Evolutionary conservation across 352 stramenopile species (phyloP).

Genomic region (Phytophthora citricola): DNA sequence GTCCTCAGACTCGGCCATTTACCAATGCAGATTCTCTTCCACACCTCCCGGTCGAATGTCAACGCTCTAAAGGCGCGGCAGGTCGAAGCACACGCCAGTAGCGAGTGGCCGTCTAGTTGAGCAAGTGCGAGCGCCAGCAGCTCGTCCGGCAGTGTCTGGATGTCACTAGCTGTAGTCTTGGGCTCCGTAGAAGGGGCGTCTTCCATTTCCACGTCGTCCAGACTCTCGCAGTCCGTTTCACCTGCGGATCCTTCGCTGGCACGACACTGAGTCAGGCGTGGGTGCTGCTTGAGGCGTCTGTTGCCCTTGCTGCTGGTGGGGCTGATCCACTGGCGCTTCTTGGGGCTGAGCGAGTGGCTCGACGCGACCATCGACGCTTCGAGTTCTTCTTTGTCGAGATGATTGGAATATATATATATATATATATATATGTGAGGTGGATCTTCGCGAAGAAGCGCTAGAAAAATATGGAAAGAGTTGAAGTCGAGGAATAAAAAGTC

Average conservation of each 20-base stretch:
- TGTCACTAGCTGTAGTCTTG: conserved; percentile 8
- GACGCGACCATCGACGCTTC: conserved; percentile 14
- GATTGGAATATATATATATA: not conserved
- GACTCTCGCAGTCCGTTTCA: conserved; percentile 47
- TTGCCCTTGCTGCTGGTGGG: conserved; percentile 20
- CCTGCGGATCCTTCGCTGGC: conserved; percentile 32
- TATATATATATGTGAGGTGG: not conserved
- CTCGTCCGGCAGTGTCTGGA: conserved; percentile 62
- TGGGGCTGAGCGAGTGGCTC: conserved; percentile 28
- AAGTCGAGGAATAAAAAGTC: conserved; percentile 9
- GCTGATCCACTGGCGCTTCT: conserved; percentile 60
- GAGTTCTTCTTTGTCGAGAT: not conserved
- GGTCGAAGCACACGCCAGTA: conserved; percentile 54
- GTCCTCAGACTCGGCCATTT: conserved; percentile 65
- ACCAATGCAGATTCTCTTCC: conserved; percentile 68
- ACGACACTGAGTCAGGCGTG: conserved; percentile 43
- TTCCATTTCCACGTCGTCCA: conserved; percentile 33
- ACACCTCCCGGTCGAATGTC: conserved; percentile 66
- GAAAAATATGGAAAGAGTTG: conserved; percentile 24
- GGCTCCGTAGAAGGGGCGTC: conserved; percentile 2
- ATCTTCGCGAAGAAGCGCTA: conserved; percentile 2
- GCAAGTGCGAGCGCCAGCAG: conserved; percentile 53
- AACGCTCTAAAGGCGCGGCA: conserved; percentile 55
- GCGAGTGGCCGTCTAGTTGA: conserved; percentile 62
- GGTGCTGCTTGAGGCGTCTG: conserved; percentile 24